phyloP scores from a whole-genome alignment of 1,284 basidiomycete species.

The Xanthoconium separans region DNA sequence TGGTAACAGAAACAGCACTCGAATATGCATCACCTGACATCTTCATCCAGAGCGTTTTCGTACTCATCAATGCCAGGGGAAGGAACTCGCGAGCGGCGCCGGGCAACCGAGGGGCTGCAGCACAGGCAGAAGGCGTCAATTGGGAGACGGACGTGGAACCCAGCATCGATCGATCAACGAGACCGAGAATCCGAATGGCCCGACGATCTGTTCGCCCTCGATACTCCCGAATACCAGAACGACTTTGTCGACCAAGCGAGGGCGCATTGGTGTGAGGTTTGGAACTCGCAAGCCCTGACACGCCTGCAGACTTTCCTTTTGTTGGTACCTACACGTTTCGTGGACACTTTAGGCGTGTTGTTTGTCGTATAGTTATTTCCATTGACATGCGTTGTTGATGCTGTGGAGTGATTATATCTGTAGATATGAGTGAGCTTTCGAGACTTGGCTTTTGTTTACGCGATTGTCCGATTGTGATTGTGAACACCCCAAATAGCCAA shows the following conservation, averaged over 20 bases:
- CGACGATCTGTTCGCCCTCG: conserved; percentile 14
- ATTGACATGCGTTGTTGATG: not conserved
- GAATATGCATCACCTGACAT: conserved; percentile 14
- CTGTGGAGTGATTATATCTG: no score
- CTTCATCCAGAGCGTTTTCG: conserved; percentile 21
- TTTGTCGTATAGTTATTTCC: not conserved
- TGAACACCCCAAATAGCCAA: no score
- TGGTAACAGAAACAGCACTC: conserved; percentile 22
- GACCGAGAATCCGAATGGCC: not conserved
- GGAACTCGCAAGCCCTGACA: conserved; percentile 9
- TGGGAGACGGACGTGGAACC: conserved; percentile 9
- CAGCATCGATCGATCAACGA: conserved; percentile 1
- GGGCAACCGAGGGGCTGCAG: not conserved
- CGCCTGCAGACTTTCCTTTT: no score
- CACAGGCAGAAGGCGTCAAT: not conserved
- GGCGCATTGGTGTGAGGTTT: conserved; percentile 19
- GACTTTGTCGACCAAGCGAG: conserved; percentile 23
- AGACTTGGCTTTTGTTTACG: conserved; percentile 26
- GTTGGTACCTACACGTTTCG: not conserved
- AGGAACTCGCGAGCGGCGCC: conserved; percentile 4
- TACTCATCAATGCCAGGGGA: conserved; percentile 21
- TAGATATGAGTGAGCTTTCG: no score
- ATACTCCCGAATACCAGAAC: conserved; percentile 29
- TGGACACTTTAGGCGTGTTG: not conserved
- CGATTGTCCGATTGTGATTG: no score